Evolutionary conservation across 495 filamentous ascomycete genomes (phyloP), one percentile per base, ranked within the genome.

Genomic region (Saxophila tyrrhenica): DNA sequence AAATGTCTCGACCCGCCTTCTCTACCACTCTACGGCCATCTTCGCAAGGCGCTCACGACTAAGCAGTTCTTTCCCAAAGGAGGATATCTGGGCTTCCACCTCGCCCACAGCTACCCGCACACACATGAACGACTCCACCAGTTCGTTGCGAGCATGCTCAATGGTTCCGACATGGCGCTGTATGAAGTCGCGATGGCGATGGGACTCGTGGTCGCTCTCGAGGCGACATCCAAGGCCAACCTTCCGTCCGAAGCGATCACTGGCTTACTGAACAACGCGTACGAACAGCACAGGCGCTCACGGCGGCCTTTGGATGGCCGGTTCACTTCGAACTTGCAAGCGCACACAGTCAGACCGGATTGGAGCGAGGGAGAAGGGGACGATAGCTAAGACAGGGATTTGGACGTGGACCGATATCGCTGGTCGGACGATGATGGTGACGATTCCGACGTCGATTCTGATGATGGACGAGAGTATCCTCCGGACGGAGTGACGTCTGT

Each of bases 81-180:
- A 21, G 48, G 54, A 1, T 45, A 48, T 39, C 16, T 60, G 8
- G 58, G 54, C 24, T 19, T 50, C 50, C 9, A 25, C 17, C 54
- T 61, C 20, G 48, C 24, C 1, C 58, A 61, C 49, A 24, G 17
- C 20, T 61, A 61, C 45, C 29, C 58, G 2, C 54, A 52, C 20
- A 49, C 52, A 2, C 38, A 47, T 23, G 2, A 24, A 20, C 13
- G 17, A 10, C 17, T 43, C 0, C 41, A 44, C n/a, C 39, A 56
- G 16, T 39, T 53, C 35, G 25, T 56, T 1, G 50, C 58, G 1
- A 24, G 17, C 35, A 46, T 48, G 54, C 52, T 60, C 19, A 57
- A 61, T 29, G 58, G 54, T 8, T 48, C 38, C 1, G 58, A 57
- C 25, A 49, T 61, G 50, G 54, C 22, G 0, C 7, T 61, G 2